These are phyloP conservation scores for Turnera subulata DNA, from an alignment of 345 rosid species.

Conservation along the genomic window DNA sequence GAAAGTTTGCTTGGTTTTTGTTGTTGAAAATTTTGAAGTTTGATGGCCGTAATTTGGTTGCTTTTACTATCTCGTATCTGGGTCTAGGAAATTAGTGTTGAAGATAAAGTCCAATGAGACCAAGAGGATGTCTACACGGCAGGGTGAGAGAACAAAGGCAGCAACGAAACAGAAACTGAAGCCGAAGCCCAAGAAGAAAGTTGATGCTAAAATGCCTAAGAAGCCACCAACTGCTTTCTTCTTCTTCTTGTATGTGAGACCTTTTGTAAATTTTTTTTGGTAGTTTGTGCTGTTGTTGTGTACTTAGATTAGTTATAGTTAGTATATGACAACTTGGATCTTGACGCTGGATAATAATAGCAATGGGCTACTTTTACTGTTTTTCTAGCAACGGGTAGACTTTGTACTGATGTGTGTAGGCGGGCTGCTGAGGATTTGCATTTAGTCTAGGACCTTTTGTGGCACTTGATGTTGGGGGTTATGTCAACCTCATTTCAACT, in stretches of 20 bases:
- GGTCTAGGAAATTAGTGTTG: conserved; percentile 31
- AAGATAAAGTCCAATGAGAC: conserved; percentile 27
- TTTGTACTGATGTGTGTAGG: background rate
- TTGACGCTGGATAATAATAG: background rate
- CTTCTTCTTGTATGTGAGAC: conserved; percentile 59
- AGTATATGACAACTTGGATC: background rate
- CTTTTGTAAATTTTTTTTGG: background rate
- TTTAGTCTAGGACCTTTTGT: background rate
- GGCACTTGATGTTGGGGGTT: background rate
- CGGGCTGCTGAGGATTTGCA: background rate
- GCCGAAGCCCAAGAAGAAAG: conserved; percentile 37
- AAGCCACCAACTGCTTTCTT: conserved; percentile 94
- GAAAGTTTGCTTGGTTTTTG: background rate
- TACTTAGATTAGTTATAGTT: background rate
- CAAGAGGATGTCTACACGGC: conserved; percentile 18
- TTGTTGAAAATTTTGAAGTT: background rate
- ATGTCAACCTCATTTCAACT: background rate
- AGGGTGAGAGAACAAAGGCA: background rate
- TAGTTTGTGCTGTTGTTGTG: background rate
- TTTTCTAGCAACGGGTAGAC: background rate
- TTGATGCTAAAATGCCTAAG: conserved; percentile 69
- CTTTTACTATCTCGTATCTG: background rate
- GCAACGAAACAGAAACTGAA: conserved; percentile 15
- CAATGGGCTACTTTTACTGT: background rate
- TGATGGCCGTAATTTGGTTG: background rate